Percentiles rank a stretch among this genome's conserved stretches.
These are phyloP conservation scores for Oehlia diaphana DNA, from an alignment of 192 early-diverging fungal genomes.

Conservation along the genomic window DNA sequence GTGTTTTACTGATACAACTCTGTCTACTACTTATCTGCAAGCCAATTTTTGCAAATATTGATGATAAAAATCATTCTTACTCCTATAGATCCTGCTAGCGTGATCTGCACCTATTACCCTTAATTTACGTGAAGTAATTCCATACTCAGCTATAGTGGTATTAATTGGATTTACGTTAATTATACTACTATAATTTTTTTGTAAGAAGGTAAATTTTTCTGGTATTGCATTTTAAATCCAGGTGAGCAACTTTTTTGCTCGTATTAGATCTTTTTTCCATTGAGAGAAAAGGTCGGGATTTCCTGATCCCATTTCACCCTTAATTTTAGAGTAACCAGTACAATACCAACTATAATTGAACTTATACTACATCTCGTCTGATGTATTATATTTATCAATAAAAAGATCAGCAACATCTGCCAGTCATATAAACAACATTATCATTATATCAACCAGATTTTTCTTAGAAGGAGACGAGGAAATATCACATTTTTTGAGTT, in stretches of 20 bases:
- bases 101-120: constrained; percentile 7
- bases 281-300: too few species aligned
- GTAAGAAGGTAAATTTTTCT: background rate
- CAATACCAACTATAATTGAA: background rate
- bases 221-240: too few species aligned
- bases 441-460: constrained; percentile 15
- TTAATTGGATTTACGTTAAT: too few species aligned
- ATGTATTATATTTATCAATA: constrained; percentile 9
- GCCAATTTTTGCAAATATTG: background rate
- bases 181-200: background rate
- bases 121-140: background rate
- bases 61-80: background rate
- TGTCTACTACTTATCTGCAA: constrained; percentile 1
- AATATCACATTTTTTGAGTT: background rate
- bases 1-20: background rate
- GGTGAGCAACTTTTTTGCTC: too few species aligned
- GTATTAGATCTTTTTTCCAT: too few species aligned
- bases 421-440: background rate
- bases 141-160: background rate
- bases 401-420: background rate
- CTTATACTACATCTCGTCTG: too few species aligned
- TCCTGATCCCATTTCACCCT: too few species aligned
- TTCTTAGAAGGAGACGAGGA: background rate
- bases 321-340: too few species aligned
- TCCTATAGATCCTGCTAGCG: background rate